phyloP scores from a whole-genome alignment of 495 filamentous ascomycete genomes.

The Aspergillus kassunensis region DNA sequence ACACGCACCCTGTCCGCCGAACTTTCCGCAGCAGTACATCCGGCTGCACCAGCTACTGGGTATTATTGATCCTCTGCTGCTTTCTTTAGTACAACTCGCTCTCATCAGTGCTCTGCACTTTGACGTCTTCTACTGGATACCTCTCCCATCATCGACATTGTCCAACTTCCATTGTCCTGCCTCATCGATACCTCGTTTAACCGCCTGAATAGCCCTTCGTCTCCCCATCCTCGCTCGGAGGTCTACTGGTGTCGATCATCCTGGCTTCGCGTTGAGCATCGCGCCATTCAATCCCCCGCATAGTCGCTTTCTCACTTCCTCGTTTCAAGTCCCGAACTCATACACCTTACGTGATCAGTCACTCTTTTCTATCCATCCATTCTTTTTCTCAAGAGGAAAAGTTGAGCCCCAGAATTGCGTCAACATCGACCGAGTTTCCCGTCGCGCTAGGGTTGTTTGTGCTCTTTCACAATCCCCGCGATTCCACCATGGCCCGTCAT shows the following conservation, averaged over 20 bases:
- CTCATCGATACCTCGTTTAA: not conserved
- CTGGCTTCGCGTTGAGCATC: constrained; percentile 37
- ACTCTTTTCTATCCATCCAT: constrained; percentile 8
- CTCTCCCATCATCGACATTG: not conserved
- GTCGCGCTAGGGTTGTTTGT: constrained; percentile 12
- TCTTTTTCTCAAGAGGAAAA: constrained; percentile 1
- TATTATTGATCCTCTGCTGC: constrained; percentile 2
- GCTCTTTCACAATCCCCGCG: constrained; percentile 11
- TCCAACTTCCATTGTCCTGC: not conserved
- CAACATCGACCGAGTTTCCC: not conserved
- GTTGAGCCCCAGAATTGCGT: not conserved
- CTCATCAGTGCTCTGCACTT: constrained; percentile 2
- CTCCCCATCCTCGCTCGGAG: constrained; percentile 26
- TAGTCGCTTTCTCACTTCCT: constrained; percentile 24
- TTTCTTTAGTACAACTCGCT: not conserved
- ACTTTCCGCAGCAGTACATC: not conserved
- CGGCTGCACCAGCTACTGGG: not conserved
- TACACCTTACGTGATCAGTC: constrained; percentile 20
- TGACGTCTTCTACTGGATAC: not conserved
- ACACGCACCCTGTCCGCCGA: not conserved
- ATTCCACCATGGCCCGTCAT: constrained; percentile 42
- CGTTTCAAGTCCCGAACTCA: constrained; percentile 8
- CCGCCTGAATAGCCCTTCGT: constrained; percentile 6
- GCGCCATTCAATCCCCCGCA: constrained; percentile 36
- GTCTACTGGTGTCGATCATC: constrained; percentile 32